Evolutionary conservation across 2,329 filamentous ascomycete species (phyloP).

Genomic region (Gnomoniopsis sp.): DNA sequence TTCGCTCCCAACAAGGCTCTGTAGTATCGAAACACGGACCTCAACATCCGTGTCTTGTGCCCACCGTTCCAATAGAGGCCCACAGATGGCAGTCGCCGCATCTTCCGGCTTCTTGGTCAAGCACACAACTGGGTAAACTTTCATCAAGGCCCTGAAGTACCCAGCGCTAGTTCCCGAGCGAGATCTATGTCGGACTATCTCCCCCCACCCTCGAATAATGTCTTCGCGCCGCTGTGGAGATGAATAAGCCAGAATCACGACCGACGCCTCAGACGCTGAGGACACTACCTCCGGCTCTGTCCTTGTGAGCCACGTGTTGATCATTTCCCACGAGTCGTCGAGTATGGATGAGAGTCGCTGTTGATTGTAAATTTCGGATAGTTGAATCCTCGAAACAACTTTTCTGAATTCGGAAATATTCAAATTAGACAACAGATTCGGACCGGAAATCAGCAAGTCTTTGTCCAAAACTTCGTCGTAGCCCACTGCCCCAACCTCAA

Average conservation of each 20-base stretch:
- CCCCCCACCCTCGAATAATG: conserved; percentile 45
- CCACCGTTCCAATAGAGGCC: conserved; percentile 53
- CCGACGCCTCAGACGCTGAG: conserved; percentile 47
- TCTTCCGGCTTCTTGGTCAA: not conserved
- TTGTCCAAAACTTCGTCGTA: not conserved
- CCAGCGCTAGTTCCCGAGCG: conserved; percentile 41
- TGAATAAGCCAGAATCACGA: conserved; percentile 47
- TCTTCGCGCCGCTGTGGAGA: conserved; percentile 30
- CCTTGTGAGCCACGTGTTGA: conserved; percentile 45
- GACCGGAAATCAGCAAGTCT: conserved; percentile 26
- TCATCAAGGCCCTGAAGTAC: conserved; percentile 51
- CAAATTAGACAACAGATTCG: conserved; percentile 4
- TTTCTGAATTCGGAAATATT: not conserved
- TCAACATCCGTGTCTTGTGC: conserved; percentile 45
- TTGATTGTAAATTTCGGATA: not conserved
- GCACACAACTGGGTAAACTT: conserved; percentile 41
- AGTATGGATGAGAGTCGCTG: not conserved
- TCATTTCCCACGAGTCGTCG: conserved; percentile 27
- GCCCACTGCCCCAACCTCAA: conserved; percentile 35
- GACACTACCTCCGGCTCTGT: conserved; percentile 49
- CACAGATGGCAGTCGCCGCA: conserved; percentile 31
- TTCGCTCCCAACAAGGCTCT: conserved; percentile 47
- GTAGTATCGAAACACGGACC: conserved; percentile 52
- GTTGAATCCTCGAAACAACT: not conserved
- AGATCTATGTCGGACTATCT: conserved; percentile 33